Evolutionary conservation across 1,284 basidiomycete genomes (phyloP), one percentile per base, ranked within the genome.

Genomic region (Cryptococcus sp.): DNA sequence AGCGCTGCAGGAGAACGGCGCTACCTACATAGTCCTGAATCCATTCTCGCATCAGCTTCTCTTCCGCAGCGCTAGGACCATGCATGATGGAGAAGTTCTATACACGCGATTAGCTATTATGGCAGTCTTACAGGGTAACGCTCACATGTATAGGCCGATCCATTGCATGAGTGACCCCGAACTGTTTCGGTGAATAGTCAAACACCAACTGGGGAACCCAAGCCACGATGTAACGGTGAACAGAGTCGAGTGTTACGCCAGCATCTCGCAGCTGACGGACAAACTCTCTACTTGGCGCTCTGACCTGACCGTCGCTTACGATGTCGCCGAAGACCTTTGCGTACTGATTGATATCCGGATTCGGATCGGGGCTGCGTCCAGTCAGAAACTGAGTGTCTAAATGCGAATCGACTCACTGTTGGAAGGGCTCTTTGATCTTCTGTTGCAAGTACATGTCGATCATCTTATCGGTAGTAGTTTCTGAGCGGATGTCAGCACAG

Each of bases 281-380:
- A 11, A 68, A 55, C 5, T 54, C 58, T 25, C 67, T 61, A 49
- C 55, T 54, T 1, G 61, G 56, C 8, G 62, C 63, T 56, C 66
- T 59, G 17, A 68, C 65, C 50, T 68, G 67, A 6, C 67, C 67
- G 47, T 59, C 54, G 6, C 60, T 58, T 46, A 63, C 61, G 46
- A 68, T 68, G 43, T 63, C 56, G 19, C 66, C 66, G 30, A 64
- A 63, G 16, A 54, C 47, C 39, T 58, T 58, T 39, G 51, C 47
- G 25, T 49, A 53, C 11, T 38, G 40, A 38, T 50, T 52, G 25
- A 58, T 50, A 17, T 47, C 41, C 8, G 56, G 56, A 20, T 58
- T 48, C 15, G 56, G 56, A 25, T 58, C 56, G 11, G 56, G 56
- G 40, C 56, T 58, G 13, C 2, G 23, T 17, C 11, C 20, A 19